Percentiles rank a stretch among this genome's conserved stretches.
These are phyloP conservation scores for Candida krabiensis DNA, from an alignment of 805 yeast species.

Conservation along the genomic window DNA sequence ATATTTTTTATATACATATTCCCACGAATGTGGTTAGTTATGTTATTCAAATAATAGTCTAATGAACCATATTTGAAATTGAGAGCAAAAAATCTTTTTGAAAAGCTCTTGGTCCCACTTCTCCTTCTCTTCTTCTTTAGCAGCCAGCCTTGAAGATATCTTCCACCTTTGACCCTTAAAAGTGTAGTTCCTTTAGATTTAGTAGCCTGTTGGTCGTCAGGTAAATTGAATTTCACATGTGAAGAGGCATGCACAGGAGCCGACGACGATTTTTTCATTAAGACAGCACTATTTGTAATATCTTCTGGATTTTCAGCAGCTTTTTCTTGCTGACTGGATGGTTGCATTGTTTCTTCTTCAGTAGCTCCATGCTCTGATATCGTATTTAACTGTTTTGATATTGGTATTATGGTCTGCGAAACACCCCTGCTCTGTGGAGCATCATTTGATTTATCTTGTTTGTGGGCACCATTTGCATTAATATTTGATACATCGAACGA, in stretches of 20 bases:
- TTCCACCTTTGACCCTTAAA: slow-evolving; percentile 57
- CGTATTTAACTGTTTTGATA: slow-evolving; percentile 9
- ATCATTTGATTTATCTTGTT: neutral
- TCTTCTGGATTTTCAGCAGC: neutral
- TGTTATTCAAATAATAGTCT: slow-evolving; percentile 73
- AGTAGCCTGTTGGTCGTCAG: slow-evolving; percentile 14
- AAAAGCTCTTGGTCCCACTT: slow-evolving; percentile 82
- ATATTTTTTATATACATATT: slow-evolving; percentile 85
- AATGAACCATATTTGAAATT: slow-evolving; percentile 81
- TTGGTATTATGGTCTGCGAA: slow-evolving; percentile 2
- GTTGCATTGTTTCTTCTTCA: slow-evolving; percentile 5
- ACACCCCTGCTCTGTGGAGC: neutral
- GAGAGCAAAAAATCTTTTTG: slow-evolving; percentile 78
- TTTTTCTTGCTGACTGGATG: neutral
- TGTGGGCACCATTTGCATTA: neutral
- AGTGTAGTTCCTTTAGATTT: slow-evolving; percentile 28
- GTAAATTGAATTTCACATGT: slow-evolving; percentile 30
- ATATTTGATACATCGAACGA: neutral
- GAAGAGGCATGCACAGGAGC: slow-evolving; percentile 4
- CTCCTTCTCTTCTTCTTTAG: slow-evolving; percentile 71
- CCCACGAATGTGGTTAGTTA: slow-evolving; percentile 77
- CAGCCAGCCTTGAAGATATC: slow-evolving; percentile 74
- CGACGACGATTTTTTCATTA: neutral
- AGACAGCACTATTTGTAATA: neutral
- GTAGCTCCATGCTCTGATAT: slow-evolving; percentile 9